A percentile compares a stretch with the other conserved stretches of the same genome.
Conservation (phyloP, 2,329 filamentous ascomycete species). For the Epichloe hybrida region DNA sequence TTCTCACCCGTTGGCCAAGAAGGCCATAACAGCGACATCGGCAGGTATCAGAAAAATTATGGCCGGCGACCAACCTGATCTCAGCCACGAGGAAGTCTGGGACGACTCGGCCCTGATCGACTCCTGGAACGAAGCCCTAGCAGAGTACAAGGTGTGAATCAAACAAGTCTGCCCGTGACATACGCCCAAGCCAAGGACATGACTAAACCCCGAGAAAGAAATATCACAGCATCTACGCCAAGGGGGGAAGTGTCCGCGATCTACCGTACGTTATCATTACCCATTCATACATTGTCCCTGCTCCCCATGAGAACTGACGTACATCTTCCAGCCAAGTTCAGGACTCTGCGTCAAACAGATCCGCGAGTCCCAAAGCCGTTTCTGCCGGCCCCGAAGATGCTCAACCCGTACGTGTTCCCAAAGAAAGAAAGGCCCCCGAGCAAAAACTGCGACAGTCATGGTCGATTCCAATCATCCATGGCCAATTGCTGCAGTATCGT, state of each 20-base stretch:
- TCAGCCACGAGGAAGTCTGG: conserved; percentile 67
- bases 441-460: background rate
- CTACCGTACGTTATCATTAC: conserved; percentile 20
- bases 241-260: conserved; percentile 57
- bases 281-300: background rate
- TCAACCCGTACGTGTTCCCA: background rate
- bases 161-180: background rate
- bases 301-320: background rate
- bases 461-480: background rate
- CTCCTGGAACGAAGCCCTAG: conserved; percentile 73
- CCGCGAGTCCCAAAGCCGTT: background rate
- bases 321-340: background rate
- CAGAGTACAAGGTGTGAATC: conserved; percentile 66
- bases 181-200: background rate
- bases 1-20: no score
- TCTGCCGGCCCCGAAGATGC: background rate
- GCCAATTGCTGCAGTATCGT: no score
- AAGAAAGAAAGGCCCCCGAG: background rate
- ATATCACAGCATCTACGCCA: conserved; percentile 72
- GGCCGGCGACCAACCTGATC: conserved; percentile 25
- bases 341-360: background rate
- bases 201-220: conserved; percentile 33
- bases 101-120: conserved; percentile 68
- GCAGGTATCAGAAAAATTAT: conserved; percentile 14
- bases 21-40: no score